phyloP scores from a whole-genome alignment of 2,329 filamentous ascomycete species.

The Fusarium verrucosum region DNA sequence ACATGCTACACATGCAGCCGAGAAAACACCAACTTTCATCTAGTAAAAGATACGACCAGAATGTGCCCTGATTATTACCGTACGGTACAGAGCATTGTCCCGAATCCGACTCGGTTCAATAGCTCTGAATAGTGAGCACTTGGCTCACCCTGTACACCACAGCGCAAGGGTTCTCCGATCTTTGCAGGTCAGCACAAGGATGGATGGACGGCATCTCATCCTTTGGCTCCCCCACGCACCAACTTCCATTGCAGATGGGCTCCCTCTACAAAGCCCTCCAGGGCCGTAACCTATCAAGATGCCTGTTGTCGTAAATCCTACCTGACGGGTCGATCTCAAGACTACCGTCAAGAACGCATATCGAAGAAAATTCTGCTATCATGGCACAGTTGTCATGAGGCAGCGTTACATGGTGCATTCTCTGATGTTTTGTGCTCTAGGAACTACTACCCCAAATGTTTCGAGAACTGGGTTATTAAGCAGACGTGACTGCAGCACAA shows the following conservation, averaged over 20 bases:
- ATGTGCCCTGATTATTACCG: not conserved
- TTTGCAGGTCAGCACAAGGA: slow-evolving; percentile 10
- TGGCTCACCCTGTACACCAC: not conserved
- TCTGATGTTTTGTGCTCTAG: not conserved
- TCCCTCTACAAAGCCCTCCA: slow-evolving; percentile 1
- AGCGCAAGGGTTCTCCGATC: slow-evolving; percentile 22
- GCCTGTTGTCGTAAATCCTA: slow-evolving; percentile 5
- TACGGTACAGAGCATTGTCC: not conserved
- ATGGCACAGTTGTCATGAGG: not conserved
- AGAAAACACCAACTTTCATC: not conserved
- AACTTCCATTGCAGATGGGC: slow-evolving; percentile 6
- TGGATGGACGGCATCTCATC: slow-evolving; percentile 13
- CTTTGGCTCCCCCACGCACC: slow-evolving; percentile 25
- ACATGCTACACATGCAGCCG: not conserved
- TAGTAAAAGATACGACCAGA: not conserved
- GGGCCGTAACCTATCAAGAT: slow-evolving; percentile 20
- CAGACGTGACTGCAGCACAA: slow-evolving; percentile 16
- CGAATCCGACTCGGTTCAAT: not conserved
- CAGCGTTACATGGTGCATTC: not conserved
- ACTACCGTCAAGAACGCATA: slow-evolving; percentile 8
- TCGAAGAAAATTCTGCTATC: slow-evolving; percentile 6
- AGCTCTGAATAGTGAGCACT: not conserved
- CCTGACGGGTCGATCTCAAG: slow-evolving; percentile 17
- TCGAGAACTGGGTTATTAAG: too few species aligned
- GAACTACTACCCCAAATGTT: slow-evolving; percentile 3